Conservation (phyloP, 1,284 basidiomycete species). For the Vanrija sp. region DNA sequence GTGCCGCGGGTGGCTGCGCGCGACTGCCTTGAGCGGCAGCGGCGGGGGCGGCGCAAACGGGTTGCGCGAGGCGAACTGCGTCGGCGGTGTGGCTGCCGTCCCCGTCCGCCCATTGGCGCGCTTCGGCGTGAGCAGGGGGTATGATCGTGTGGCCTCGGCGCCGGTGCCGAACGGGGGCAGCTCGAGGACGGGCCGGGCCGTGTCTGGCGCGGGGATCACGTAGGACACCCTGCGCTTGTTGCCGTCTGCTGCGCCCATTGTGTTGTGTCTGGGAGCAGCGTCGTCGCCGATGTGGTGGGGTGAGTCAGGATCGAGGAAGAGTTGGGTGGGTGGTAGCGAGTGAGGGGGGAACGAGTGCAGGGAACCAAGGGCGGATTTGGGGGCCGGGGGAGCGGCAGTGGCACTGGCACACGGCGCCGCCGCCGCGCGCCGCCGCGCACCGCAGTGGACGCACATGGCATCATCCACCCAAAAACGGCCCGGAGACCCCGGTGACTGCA, state of each 20-base stretch:
- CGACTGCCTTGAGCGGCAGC: conserved; percentile 3
- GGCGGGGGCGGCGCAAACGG: conserved; percentile 21
- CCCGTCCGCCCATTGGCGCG: conserved; percentile 15
- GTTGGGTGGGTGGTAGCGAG: not conserved
- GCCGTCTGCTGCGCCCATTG: conserved; percentile 19
- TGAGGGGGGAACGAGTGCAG: not conserved
- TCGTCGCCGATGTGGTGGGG: not conserved
- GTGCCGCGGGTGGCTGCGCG: conserved; percentile 65
- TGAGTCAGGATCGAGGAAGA: not conserved
- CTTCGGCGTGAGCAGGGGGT: conserved; percentile 61
- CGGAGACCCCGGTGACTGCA: too few species aligned
- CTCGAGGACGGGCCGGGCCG: conserved; percentile 60
- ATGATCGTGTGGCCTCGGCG: conserved; percentile 45
- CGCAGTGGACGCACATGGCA: too few species aligned
- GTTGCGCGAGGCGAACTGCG: conserved; percentile 21
- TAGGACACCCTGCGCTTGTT: conserved; percentile 67
- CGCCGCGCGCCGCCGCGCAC: too few species aligned
- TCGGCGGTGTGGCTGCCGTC: conserved; percentile 14
- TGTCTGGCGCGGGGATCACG: conserved; percentile 66
- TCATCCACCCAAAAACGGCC: too few species aligned
- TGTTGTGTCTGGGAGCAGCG: not conserved
- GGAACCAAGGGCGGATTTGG: too few species aligned
- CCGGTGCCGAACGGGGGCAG: conserved; percentile 62
- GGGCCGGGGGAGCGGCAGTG: too few species aligned
- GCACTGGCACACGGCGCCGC: too few species aligned